Evolutionary conservation across 2,329 filamentous ascomycete species (phyloP), one percentile per base, ranked within the genome.

Genomic region (Pseudocercospora vitis): DNA sequence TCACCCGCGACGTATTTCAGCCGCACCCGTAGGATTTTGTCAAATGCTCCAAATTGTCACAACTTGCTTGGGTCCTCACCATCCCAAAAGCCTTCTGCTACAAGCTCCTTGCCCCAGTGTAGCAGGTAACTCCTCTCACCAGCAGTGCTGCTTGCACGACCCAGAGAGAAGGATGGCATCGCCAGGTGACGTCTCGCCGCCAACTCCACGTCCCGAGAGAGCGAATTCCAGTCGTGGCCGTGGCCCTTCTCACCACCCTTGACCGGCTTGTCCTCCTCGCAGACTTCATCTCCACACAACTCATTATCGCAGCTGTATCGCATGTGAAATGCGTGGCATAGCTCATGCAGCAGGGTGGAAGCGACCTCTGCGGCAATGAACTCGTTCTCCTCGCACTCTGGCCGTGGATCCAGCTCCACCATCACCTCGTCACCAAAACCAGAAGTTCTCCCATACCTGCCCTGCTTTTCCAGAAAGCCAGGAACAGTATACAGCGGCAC

Each of bases 1-100:
- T 47, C 44, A 47, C 44, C 16, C 26, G 18, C 44, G 44, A 47
- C 44, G 21, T 19, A 21, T 31, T n/a, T n/a, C n/a, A 47, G 44
- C 29, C 24, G 26, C 44, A 32, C 44, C 44, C 29, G 26, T 18
- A 47, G 26, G 29, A 33, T 40, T 33, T 31, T 47, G 26, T 47
- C 44, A 33, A 47, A 32, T 5, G 42, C 6, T 46, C 14, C 19
- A 16, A 21, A 11, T 16, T 21, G 9, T n/a, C n/a, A n/a, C n/a
- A n/a, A 29, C 28, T 28, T 12, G 24, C 24, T 21, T 5, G 42
- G 23, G 19, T 46, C 42, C 35, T n/a, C 35, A 7, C 9, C 19
- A 19, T 6, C n/a, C 42, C 14, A 19, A 26, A 26, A 28, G 21
- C 16, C 11, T 9, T 47, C 3, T 6, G 26, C 24, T 16, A 4